Evolutionary conservation across 116 monocot species (phyloP).

Genomic region (Iris pallida): DNA sequence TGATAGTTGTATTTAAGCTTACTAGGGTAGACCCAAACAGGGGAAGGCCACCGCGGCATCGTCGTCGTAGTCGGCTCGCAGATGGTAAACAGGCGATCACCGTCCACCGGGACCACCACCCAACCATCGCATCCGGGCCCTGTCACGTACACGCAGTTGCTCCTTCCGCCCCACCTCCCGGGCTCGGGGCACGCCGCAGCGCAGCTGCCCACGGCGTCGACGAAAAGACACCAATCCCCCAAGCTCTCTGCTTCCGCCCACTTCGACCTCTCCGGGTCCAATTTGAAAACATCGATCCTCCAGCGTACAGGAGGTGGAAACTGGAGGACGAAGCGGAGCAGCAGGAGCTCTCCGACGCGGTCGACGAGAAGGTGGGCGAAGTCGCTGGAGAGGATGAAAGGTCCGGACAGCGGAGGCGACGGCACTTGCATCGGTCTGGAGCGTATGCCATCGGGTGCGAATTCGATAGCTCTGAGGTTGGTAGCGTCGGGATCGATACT

Average conservation of each 20-base stretch:
- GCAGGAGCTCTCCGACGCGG: not conserved
- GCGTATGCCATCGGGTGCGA: not conserved
- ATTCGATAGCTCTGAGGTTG: not conserved
- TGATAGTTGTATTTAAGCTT: not conserved
- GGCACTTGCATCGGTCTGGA: not conserved
- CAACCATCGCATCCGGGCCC: not conserved
- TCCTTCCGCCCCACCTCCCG: not conserved
- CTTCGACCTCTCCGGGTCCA: not conserved
- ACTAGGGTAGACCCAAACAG: not conserved
- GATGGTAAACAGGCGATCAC: not conserved
- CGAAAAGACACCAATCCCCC: not conserved
- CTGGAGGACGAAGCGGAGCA: not conserved
- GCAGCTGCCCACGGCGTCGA: not conserved
- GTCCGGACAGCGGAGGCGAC: not conserved
- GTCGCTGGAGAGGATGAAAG: not conserved
- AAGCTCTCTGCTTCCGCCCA: not conserved
- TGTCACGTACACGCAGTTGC: not conserved
- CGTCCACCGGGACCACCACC: not conserved
- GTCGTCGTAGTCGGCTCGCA: not conserved
- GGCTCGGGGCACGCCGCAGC: not conserved
- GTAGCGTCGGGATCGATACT: not conserved
- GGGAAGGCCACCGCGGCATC: not conserved
- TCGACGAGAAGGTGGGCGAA: not conserved
- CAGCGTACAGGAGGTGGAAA: not conserved
- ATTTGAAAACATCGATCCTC: not conserved